Conservation (phyloP, 2,329 filamentous ascomycete species). For the Fusarium veterinarium region DNA sequence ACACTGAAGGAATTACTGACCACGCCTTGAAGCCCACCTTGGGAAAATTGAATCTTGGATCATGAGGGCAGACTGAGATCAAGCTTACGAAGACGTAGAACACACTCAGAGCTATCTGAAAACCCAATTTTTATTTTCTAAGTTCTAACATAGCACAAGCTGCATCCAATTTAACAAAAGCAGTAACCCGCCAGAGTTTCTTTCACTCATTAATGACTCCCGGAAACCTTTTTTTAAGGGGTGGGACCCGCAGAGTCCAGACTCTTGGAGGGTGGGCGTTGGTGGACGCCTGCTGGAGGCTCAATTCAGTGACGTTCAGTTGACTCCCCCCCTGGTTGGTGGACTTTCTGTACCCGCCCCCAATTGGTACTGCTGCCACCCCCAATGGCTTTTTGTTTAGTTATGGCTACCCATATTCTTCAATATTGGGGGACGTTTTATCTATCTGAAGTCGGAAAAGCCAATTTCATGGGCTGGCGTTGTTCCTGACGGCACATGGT, state of each 20-base stretch:
- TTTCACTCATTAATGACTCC: slow-evolving; percentile 21
- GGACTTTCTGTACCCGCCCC: slow-evolving; percentile 43
- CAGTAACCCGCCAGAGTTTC: slow-evolving; percentile 23
- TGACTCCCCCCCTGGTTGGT: slow-evolving; percentile 33
- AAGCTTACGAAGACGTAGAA: slow-evolving; percentile 6
- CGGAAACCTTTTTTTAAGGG: slow-evolving; percentile 32
- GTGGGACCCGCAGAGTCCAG: slow-evolving; percentile 16
- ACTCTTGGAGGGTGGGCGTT: slow-evolving; percentile 18
- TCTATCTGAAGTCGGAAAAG: slow-evolving; percentile 4
- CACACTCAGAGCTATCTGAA: background rate
- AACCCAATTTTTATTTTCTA: background rate
- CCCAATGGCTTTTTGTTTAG: slow-evolving; percentile 31
- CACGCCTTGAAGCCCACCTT: slow-evolving; percentile 10
- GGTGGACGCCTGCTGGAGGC: slow-evolving; percentile 28
- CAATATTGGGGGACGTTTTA: slow-evolving; percentile 35
- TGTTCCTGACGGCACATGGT: slow-evolving; percentile 33
- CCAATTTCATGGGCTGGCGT: slow-evolving; percentile 22
- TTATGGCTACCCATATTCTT: slow-evolving; percentile 26
- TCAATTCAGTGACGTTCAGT: slow-evolving; percentile 21
- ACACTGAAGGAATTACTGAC: slow-evolving; percentile 25
- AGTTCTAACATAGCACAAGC: slow-evolving; percentile 1
- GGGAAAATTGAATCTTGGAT: slow-evolving; percentile 18
- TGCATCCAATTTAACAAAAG: slow-evolving; percentile 12
- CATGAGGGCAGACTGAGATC: slow-evolving; percentile 16
- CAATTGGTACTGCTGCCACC: slow-evolving; percentile 29